A percentile compares a stretch with the other conserved stretches of the same genome.
Conservation (phyloP, 176 grass and related monocot genomes). For the barley (Hordeum vulgare) region MorexV3_pseudomolecules_assembly NC_058523.1:37702671-37703170, state of each 20-base stretch:
- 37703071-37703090: neutral
- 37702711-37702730: conserved; percentile 16
- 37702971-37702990: neutral
- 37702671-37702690: neutral
- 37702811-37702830: conserved; percentile 20
- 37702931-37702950: neutral
- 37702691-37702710: neutral
- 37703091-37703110: neutral
- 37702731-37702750: conserved; percentile 4
- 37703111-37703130: neutral
- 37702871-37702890: neutral
- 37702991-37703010: neutral
- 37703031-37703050: neutral
- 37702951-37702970: neutral
- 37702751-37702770: neutral
- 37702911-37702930: neutral
- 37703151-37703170: neutral
- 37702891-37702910: neutral
- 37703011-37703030: neutral
- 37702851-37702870: neutral
- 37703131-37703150: neutral
- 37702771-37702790: conserved; percentile 14
- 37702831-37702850: neutral
- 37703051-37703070: conserved; percentile 29
- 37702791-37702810: conserved; percentile 3